Evolutionary conservation across 805 yeast genomes (phyloP).

Genomic region (Clavispora vitiphila): DNA sequence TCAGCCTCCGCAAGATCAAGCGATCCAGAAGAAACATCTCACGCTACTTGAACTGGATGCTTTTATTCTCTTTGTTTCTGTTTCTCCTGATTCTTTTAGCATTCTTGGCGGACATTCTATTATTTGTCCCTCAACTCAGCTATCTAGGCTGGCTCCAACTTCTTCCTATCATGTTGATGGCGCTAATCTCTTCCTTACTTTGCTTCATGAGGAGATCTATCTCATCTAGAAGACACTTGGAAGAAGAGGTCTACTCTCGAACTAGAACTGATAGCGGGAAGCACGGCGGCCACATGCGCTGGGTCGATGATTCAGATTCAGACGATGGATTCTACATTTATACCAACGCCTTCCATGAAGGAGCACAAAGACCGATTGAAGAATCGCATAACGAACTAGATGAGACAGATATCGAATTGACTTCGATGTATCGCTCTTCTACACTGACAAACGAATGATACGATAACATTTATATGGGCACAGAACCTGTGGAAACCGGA

Average conservation of each 20-base stretch:
- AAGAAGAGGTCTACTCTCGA: constrained; percentile 16
- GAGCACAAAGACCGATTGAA: neutral
- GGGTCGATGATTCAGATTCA: constrained; percentile 27
- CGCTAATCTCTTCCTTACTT: constrained; percentile 57
- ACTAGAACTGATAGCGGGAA: no score
- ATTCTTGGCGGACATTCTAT: constrained; percentile 73
- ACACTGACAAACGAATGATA: neutral
- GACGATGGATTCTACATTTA: constrained; percentile 42
- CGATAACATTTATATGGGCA: no score
- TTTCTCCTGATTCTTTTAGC: constrained; percentile 68
- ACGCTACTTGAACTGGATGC: constrained; percentile 43
- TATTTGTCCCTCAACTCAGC: constrained; percentile 69
- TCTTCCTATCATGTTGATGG: constrained; percentile 60
- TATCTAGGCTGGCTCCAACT: constrained; percentile 87
- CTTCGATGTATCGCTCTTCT: neutral
- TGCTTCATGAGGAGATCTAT: constrained; percentile 72
- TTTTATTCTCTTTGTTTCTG: constrained; percentile 59
- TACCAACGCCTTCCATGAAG: constrained; percentile 37
- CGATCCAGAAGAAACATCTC: constrained; percentile 4
- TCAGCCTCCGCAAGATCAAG: neutral
- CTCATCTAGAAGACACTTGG: constrained; percentile 42
- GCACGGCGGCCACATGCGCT: neutral
- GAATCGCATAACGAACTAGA: constrained; percentile 1
- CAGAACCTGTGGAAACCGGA: no score
- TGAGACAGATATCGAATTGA: neutral